Evolutionary conservation across 1,284 basidiomycete genomes (phyloP).

Genomic region (Sporisorium sorghi): DNA sequence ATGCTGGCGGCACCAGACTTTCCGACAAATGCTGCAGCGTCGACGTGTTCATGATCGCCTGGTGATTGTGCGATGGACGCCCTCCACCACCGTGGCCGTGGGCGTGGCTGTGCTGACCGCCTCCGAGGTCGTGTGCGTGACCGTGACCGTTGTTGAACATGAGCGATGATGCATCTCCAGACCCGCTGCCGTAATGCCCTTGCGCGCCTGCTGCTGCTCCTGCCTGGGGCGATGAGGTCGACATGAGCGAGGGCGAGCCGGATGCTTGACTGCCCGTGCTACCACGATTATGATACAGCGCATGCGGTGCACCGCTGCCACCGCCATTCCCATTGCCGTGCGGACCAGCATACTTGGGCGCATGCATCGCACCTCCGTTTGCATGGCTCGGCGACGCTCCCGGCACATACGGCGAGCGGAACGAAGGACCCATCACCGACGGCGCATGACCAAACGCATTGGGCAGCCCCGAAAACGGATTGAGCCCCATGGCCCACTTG

Average conservation of each 20-base stretch:
- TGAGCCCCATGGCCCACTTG: conserved; percentile 50
- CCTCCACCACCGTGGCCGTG: conserved; percentile 12
- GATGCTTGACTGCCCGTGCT: conserved; percentile 27
- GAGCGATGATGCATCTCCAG: conserved; percentile 15
- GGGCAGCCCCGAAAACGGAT: conserved; percentile 36
- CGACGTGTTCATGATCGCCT: conserved; percentile 12
- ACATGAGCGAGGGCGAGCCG: conserved; percentile 36
- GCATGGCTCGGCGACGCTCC: conserved; percentile 18
- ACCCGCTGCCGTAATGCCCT: conserved; percentile 8
- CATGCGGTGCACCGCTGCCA: conserved; percentile 19
- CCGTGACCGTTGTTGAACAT: conserved; percentile 22
- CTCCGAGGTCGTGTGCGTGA: conserved; percentile 1
- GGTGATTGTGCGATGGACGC: conserved; percentile 8
- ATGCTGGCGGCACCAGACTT: conserved; percentile 44
- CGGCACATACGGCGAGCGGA: conserved; percentile 24
- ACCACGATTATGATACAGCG: conserved; percentile 25
- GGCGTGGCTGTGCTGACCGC: too few relatives aligned
- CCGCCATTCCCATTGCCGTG: conserved; percentile 19
- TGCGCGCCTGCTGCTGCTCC: conserved; percentile 15
- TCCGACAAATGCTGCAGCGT: conserved; percentile 44
- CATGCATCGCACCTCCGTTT: conserved; percentile 7
- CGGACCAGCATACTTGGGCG: conserved; percentile 17
- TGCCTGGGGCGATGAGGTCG: conserved; percentile 25
- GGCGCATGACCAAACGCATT: conserved; percentile 16
- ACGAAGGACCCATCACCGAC: conserved; percentile 1